These are phyloP conservation scores for Cercospora janseana DNA, from an alignment of 2,329 filamentous ascomycete genomes.

Conservation along the genomic window DNA sequence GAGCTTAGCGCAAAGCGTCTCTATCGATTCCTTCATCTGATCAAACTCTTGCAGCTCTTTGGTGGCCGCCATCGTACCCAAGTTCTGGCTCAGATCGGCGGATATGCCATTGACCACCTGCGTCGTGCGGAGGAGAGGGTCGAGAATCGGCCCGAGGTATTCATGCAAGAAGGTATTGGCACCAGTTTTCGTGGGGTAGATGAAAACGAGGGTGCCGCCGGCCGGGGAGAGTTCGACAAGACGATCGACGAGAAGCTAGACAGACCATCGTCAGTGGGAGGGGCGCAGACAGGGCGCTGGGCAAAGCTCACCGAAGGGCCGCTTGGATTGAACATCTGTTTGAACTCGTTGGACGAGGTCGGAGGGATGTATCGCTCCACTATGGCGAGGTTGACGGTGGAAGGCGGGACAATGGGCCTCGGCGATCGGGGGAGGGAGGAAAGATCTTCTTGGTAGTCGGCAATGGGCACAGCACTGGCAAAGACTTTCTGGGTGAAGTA, in stretches of 20 bases:
- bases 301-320: slow-evolving; percentile 46
- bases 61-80: slow-evolving; percentile 56
- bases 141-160: slow-evolving; percentile 61
- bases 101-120: slow-evolving; percentile 59
- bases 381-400: slow-evolving; percentile 59
- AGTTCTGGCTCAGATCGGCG: slow-evolving; percentile 53
- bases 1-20: slow-evolving; percentile 30
- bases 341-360: slow-evolving; percentile 57
- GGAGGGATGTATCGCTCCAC: slow-evolving; percentile 67
- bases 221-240: slow-evolving; percentile 58
- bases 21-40: slow-evolving; percentile 28
- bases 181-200: slow-evolving; percentile 61
- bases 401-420: slow-evolving; percentile 58
- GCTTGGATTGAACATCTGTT: slow-evolving; percentile 55
- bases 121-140: slow-evolving; percentile 59
- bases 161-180: slow-evolving; percentile 58
- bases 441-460: slow-evolving; percentile 57
- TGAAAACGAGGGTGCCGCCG: slow-evolving; percentile 58
- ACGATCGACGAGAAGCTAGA: slow-evolving; percentile 56
- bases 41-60: slow-evolving; percentile 56
- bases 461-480: slow-evolving; percentile 59
- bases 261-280: background rate
- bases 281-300: background rate
- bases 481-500: slow-evolving; percentile 64
- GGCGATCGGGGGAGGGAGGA: slow-evolving; percentile 53